Conservation (phyloP, 495 filamentous ascomycete genomes). For the Viridothelium virens region DNA sequence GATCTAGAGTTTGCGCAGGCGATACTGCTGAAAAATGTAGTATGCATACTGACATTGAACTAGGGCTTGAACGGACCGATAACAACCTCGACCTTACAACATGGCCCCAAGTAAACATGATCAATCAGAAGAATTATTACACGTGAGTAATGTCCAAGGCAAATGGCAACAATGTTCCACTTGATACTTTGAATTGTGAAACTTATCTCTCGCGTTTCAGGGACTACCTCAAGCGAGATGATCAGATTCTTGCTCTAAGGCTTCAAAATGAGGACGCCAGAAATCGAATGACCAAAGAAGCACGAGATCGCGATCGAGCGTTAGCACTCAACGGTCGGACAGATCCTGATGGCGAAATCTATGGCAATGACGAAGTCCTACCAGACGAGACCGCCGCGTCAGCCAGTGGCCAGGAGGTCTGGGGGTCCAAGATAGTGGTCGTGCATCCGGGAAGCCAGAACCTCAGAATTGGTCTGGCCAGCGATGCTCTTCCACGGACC, state of each 20-base stretch:
- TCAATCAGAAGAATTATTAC: conserved; percentile 99
- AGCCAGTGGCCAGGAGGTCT: conserved; percentile 35
- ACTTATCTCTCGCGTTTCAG: conserved; percentile 36
- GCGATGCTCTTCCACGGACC: conserved; percentile 87
- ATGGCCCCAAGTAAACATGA: conserved; percentile 85
- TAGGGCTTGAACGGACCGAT: conserved; percentile 89
- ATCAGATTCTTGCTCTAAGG: conserved; percentile 83
- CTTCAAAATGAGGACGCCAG: conserved; percentile 75
- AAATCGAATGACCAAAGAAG: conserved; percentile 69
- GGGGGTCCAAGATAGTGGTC: conserved; percentile 86
- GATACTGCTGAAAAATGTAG: no score
- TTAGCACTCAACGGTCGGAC: conserved; percentile 52
- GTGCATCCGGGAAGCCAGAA: conserved; percentile 99
- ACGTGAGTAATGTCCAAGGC: conserved; percentile 57
- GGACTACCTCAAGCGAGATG: conserved; percentile 96
- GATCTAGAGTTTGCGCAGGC: no score
- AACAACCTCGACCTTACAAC: conserved; percentile 92
- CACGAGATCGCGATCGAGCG: conserved; percentile 78
- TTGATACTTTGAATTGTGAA: no score
- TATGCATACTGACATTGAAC: conserved; percentile 20
- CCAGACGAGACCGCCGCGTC: conserved; percentile 52
- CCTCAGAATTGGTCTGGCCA: conserved; percentile 81
- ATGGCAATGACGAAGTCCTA: conserved; percentile 48
- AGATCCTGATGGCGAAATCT: conserved; percentile 41
- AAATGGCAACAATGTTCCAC: no score